Percentiles rank a stretch among this genome's conserved stretches.
Evolutionary conservation across 2,329 filamentous ascomycete species (phyloP).

Genomic region (Aspergillus quadricinctus): DNA sequence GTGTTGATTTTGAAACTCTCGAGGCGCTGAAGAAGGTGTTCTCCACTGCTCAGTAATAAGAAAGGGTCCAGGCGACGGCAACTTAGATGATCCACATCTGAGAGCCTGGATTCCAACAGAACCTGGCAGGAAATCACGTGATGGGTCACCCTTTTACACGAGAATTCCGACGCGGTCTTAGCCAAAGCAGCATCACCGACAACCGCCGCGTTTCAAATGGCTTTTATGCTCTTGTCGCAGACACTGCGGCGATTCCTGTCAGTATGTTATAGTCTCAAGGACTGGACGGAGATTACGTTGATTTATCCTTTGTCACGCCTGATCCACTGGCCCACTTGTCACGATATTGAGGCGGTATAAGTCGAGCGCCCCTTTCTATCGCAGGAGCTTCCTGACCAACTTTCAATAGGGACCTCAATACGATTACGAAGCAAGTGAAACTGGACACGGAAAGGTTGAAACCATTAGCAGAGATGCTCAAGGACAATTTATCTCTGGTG

Average conservation of each 20-base stretch:
- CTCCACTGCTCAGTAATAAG: too few relatives aligned
- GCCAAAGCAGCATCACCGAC: background rate
- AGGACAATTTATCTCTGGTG: slow-evolving; percentile 11
- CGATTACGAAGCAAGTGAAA: background rate
- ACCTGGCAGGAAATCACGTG: too few relatives aligned
- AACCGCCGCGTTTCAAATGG: background rate
- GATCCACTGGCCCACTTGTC: background rate
- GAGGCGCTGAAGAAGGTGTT: too few relatives aligned
- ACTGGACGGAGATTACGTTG: background rate
- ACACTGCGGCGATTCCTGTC: background rate
- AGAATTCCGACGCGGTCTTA: too few relatives aligned
- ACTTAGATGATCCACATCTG: too few relatives aligned
- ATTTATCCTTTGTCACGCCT: background rate
- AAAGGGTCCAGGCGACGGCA: too few relatives aligned
- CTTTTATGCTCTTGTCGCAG: background rate
- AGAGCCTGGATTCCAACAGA: too few relatives aligned
- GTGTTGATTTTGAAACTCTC: too few relatives aligned
- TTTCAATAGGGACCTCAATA: background rate
- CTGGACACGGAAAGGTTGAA: background rate
- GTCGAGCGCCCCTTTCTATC: background rate
- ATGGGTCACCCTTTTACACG: too few relatives aligned
- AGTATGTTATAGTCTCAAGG: background rate
- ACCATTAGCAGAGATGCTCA: slow-evolving; percentile 5
- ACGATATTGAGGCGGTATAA: background rate
- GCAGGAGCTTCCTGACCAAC: background rate